phyloP scores from a whole-genome alignment of 2,329 filamentous ascomycete genomes.

The Calcarisporium arbuscula region DNA sequence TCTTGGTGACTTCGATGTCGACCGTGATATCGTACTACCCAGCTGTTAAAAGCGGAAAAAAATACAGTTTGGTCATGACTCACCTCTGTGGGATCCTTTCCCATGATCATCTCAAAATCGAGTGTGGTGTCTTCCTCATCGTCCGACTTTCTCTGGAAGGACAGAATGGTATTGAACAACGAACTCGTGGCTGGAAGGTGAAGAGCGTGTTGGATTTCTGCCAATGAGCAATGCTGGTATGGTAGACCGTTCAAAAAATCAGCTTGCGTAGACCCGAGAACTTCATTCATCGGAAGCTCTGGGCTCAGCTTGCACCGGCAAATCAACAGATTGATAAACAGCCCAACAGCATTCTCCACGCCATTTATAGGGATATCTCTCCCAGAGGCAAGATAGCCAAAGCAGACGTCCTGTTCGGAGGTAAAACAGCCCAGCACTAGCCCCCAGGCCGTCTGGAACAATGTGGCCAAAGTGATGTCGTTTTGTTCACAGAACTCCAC shows the following conservation, averaged over 20 bases:
- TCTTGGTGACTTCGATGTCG: neutral
- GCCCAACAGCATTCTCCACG: slow-evolving; percentile 13
- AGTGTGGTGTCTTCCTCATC: too few relatives aligned
- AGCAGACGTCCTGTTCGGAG: too few relatives aligned
- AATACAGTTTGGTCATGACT: neutral
- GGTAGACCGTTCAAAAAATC: neutral
- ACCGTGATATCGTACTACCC: neutral
- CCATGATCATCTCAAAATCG: too few relatives aligned
- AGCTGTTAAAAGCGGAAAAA: neutral
- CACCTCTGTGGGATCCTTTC: too few relatives aligned
- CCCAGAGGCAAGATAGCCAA: slow-evolving; percentile 13
- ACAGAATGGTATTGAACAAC: slow-evolving; percentile 2
- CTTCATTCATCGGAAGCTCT: too few relatives aligned
- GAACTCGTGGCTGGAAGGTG: neutral
- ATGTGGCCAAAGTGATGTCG: too few relatives aligned
- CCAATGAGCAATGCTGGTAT: slow-evolving; percentile 1
- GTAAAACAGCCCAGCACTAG: too few relatives aligned
- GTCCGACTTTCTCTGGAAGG: neutral
- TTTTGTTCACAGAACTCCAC: too few relatives aligned
- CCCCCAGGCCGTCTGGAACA: too few relatives aligned
- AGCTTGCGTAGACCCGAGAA: neutral
- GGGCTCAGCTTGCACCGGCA: neutral
- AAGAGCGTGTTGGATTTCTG: slow-evolving; percentile 1
- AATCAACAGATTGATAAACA: slow-evolving; percentile 9
- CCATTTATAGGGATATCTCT: slow-evolving; percentile 14